phyloP scores from a whole-genome alignment of 1,139 yeast species.

The Saccharomyces hybrid region DNA sequence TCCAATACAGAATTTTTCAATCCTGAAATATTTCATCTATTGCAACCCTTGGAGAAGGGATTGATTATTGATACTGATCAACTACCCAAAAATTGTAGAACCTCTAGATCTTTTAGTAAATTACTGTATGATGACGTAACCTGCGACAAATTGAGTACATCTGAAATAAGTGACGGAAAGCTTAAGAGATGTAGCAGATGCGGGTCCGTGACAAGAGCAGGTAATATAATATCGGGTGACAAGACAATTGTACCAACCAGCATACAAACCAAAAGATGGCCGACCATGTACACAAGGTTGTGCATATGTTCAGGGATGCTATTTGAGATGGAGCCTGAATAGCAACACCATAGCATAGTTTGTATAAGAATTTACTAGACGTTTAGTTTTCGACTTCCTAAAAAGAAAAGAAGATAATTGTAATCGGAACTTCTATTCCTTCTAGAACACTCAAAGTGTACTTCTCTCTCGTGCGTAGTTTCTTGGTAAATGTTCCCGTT shows the following conservation, averaged over 20 bases:
- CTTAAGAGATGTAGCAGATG: slow-evolving; percentile 32
- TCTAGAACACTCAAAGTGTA: not conserved
- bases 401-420: not conserved
- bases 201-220: slow-evolving; percentile 32
- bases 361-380: not conserved
- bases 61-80: slow-evolving; percentile 18
- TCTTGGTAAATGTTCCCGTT: not conserved
- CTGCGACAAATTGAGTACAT: slow-evolving; percentile 21
- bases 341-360: slow-evolving; percentile 7
- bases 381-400: not conserved
- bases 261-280: slow-evolving; percentile 32
- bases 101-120: slow-evolving; percentile 22
- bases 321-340: slow-evolving; percentile 21
- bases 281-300: slow-evolving; percentile 30
- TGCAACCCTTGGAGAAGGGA: slow-evolving; percentile 27
- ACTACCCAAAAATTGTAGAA: slow-evolving; percentile 10
- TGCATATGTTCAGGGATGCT: slow-evolving; percentile 33
- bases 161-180: slow-evolving; percentile 17
- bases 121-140: slow-evolving; percentile 29
- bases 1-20: slow-evolving; percentile 25
- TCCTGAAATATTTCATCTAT: slow-evolving; percentile 14
- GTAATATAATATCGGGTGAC: slow-evolving; percentile 24
- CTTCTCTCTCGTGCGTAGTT: not conserved
- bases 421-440: not conserved
- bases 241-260: slow-evolving; percentile 30